A percentile compares a stretch with the other conserved stretches of the same genome.
Evolutionary conservation across 441 rosid genomes (phyloP).

Genomic region (Aleurites moluccanus): DNA sequence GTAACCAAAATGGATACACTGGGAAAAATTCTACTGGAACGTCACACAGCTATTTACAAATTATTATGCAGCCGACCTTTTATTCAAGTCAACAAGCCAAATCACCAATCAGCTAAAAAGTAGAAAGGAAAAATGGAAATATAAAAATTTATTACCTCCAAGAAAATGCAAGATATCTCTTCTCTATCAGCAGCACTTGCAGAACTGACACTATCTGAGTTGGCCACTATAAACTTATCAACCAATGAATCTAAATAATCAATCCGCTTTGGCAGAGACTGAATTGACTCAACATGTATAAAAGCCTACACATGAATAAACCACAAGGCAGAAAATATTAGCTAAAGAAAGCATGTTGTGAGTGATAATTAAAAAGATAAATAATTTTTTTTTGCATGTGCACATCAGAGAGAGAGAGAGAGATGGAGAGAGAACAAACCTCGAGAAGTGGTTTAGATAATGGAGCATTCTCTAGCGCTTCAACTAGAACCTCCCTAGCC

Average conservation of each 20-base stretch:
- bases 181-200: conserved; percentile 76
- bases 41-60: not conserved
- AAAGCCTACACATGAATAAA: conserved; percentile 43
- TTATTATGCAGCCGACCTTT: not conserved
- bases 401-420: not conserved
- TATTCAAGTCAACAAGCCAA: not conserved
- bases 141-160: conserved; percentile 60
- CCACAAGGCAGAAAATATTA: conserved; percentile 5
- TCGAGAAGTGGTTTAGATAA: conserved; percentile 77
- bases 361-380: not conserved
- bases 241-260: conserved; percentile 72
- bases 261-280: conserved; percentile 65
- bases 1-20: no score
- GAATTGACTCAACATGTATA: conserved; percentile 72
- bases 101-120: not conserved
- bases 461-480: conserved; percentile 77
- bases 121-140: not conserved
- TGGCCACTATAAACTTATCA: conserved; percentile 62
- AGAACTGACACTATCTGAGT: conserved; percentile 43
- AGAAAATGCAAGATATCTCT: conserved; percentile 75
- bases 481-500: conserved; percentile 67
- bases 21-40: no score
- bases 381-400: not conserved
- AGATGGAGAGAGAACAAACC: conserved; percentile 38
- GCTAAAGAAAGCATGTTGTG: not conserved